phyloP scores from a whole-genome alignment of 2,329 filamentous ascomycete species.

The Ceratocystis smalleyi region DNA sequence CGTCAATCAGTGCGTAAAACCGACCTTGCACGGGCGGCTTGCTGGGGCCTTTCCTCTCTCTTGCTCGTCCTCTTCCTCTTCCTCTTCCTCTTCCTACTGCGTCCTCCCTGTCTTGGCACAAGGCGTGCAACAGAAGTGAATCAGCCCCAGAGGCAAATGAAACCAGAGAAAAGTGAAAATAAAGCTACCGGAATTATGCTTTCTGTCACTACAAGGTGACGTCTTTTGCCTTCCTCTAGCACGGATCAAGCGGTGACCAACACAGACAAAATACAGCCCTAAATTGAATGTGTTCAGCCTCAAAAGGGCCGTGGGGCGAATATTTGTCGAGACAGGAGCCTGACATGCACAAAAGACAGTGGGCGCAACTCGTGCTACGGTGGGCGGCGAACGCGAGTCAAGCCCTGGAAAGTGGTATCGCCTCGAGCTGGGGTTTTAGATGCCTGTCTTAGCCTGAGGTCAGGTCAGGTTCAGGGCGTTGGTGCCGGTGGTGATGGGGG shows the following conservation, averaged over 20 bases:
- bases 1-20: not conserved
- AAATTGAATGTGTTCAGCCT: not conserved
- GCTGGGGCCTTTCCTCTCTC: not conserved
- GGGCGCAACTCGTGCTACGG: not conserved
- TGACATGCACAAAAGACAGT: not conserved
- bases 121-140: not conserved
- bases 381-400: not conserved
- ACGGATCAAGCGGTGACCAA: not conserved
- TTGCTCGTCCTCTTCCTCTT: too few species aligned
- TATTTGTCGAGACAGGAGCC: not conserved
- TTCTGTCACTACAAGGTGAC: not conserved
- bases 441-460: not conserved
- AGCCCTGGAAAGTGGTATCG: not conserved
- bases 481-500: not conserved
- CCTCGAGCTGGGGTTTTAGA: not conserved
- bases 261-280: not conserved
- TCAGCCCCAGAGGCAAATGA: slow-evolving; percentile 5
- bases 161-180: not conserved
- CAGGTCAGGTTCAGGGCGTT: not conserved
- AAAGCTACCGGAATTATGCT: not conserved
- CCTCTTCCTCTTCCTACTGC: not conserved
- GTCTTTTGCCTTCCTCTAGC: not conserved
- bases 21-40: not conserved
- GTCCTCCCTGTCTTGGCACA: not conserved
- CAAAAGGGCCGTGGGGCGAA: not conserved